Conservation (phyloP, 768 basidiomycete species). For the Mycena indigotica region DNA sequence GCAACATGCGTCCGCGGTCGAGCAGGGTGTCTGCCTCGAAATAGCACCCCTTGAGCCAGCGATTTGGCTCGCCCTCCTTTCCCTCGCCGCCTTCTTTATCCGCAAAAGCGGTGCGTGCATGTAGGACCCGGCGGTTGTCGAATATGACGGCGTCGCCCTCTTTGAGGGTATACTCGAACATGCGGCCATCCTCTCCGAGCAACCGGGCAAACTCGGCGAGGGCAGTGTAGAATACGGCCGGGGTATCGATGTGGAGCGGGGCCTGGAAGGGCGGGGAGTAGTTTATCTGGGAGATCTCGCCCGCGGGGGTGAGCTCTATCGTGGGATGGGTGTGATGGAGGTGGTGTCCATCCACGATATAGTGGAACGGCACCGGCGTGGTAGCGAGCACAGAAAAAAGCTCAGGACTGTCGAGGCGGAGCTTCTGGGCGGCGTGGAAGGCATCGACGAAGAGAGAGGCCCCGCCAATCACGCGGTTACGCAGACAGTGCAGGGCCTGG, state of each 20-base stretch:
- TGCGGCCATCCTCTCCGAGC: slow-evolving; percentile 53
- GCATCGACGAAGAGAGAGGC: slow-evolving; percentile 87
- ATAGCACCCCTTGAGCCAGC: slow-evolving; percentile 93
- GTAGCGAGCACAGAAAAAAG: slow-evolving; percentile 61
- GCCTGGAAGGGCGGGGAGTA: slow-evolving; percentile 97
- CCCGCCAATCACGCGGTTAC: slow-evolving; percentile 83
- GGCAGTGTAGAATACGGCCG: slow-evolving; percentile 61
- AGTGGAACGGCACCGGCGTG: slow-evolving; percentile 83
- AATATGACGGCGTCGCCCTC: slow-evolving; percentile 91
- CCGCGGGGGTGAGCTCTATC: slow-evolving; percentile 56
- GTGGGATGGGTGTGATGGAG: slow-evolving; percentile 73
- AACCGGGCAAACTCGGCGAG: slow-evolving; percentile 60
- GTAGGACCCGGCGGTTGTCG: slow-evolving; percentile 88
- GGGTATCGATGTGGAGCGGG: slow-evolving; percentile 60
- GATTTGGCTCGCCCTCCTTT: slow-evolving; percentile 52
- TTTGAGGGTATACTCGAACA: slow-evolving; percentile 63
- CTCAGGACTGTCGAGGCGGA: slow-evolving; percentile 48
- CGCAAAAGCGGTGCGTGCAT: slow-evolving; percentile 82
- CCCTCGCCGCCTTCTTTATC: slow-evolving; percentile 34
- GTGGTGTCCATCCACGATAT: slow-evolving; percentile 88
- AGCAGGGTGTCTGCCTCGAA: slow-evolving; percentile 66
- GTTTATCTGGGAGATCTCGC: slow-evolving; percentile 68
- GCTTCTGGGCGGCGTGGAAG: slow-evolving; percentile 57
- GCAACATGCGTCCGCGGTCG: slow-evolving; percentile 60
- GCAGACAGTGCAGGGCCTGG: slow-evolving; percentile 89